Base-by-base conservation (phyloP, 1,284 basidiomycete species). In the Apiotrichum laibachii region DNA sequence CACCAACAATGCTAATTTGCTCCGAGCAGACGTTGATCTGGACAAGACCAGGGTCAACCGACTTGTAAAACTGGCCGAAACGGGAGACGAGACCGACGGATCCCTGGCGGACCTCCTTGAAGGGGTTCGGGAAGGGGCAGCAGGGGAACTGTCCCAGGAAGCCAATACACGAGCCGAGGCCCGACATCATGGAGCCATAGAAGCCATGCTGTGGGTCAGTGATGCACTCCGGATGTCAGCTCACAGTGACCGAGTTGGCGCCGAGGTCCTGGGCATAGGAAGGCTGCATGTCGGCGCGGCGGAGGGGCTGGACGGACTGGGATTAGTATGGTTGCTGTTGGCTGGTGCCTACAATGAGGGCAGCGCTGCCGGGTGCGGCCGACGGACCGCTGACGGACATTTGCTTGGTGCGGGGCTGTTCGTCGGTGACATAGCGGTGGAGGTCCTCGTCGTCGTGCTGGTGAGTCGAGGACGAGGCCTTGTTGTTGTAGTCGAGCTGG, bases 21-120 rank as follows among this genome's bases (percentile, higher is more conserved):
- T 97, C 93, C 10, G 89, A 89, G 82, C 92, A 95, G 58, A 94
- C 89, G 73, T 98, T 97, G 76, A 97, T 87, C 69, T 91, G 85
- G 54, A 89, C 87, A 22, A 97, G 84, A 66, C 93, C 93, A 1
- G 93, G 93, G 75, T 97, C 93, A 65, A 95, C 92, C 8, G 89
- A 86, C 71, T 70, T 53, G 60, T 60, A 61, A 60, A 68, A 68
- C 75, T 93, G 85, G 59, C 93, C 92, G 73, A 96, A 96, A 56
- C 92, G 87, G 51, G 88, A 86, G 70, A 98, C 86, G 55, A 98
- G 83, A 57, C 94, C 62, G 65, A 96, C 92, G 50, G 88, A 87
- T 82, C 90, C 90, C 81, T 93, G 91, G 43, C 63, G 57, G 56
- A 78, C 70, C n/a, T 66, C 64, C 64, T 75, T 72, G 80, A 76